Percentiles rank a stretch among this genome's conserved stretches.
Evolutionary conservation across 305 asterid species (phyloP).

Genomic region (Salvia sclarea): DNA sequence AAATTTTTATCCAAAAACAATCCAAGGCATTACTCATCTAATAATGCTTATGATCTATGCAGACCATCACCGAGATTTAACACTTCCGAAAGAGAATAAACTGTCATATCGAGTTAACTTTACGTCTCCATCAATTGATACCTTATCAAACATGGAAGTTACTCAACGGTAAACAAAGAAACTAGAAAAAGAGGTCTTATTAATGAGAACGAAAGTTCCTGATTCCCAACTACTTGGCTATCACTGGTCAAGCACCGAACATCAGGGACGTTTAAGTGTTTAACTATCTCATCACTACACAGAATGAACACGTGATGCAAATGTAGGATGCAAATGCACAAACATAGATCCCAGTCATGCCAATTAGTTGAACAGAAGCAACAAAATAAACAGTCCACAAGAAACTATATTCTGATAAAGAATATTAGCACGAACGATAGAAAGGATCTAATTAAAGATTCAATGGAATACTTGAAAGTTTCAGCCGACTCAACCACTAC

Average conservation of each 20-base stretch:
- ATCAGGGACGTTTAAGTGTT: not conserved
- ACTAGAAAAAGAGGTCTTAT: not conserved
- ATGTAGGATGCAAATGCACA: not conserved
- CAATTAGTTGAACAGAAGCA: not conserved
- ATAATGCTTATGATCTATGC: too few species aligned
- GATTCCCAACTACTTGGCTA: not conserved
- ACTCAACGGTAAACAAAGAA: too few species aligned
- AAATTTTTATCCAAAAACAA: too few species aligned
- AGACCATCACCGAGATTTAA: too few species aligned
- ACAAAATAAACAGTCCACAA: not conserved
- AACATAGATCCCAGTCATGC: not conserved
- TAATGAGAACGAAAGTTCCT: constrained; percentile 1
- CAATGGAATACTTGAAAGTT: constrained; percentile 24
- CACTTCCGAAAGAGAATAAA: too few species aligned
- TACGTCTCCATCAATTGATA: not conserved
- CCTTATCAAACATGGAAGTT: not conserved
- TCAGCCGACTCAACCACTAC: constrained; percentile 31
- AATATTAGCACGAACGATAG: constrained; percentile 21
- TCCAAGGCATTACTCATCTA: too few species aligned
- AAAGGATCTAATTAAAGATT: constrained; percentile 8
- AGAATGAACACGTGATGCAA: too few species aligned
- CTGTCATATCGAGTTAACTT: too few species aligned
- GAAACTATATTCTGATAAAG: constrained; percentile 31
- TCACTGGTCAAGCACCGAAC: not conserved
- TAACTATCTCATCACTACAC: not conserved